Evolutionary conservation across 768 basidiomycete species (phyloP), one percentile per base, ranked within the genome.

Genomic region (Mycena rosella): DNA sequence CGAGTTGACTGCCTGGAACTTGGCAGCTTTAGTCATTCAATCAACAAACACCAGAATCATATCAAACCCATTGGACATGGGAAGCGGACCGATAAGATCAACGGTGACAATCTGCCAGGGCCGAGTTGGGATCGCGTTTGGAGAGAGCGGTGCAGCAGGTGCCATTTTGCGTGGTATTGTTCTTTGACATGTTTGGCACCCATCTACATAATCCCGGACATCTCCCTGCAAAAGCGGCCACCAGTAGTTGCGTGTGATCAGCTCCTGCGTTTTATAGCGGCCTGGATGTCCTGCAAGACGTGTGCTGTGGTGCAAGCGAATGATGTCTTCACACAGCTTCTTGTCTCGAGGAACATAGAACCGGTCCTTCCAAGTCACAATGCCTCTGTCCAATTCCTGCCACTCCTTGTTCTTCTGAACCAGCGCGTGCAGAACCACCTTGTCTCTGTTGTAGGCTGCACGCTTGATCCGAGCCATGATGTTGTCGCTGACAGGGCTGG

Each of bases 171-270:
- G n/a, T n/a, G n/a, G n/a, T n/a, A n/a, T n/a, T n/a, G n/a, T n/a
- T n/a, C n/a, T n/a, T n/a, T n/a, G n/a, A n/a, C n/a, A n/a, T n/a
- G n/a, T n/a, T n/a, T n/a, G n/a, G n/a, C n/a, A n/a, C n/a, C n/a
- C n/a, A n/a, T n/a, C n/a, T n/a, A n/a, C n/a, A n/a, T n/a, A n/a
- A n/a, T n/a, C n/a, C n/a, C n/a, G n/a, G n/a, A n/a, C n/a, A n/a
- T n/a, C n/a, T n/a, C n/a, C 83, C 82, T 10, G 73, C 30, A 24
- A 52, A 30, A 52, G 10, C 20, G 5, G 51, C n/a, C 34, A 20
- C 30, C n/a, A n/a, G n/a, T n/a, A n/a, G n/a, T n/a, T n/a, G n/a
- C n/a, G n/a, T n/a, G n/a, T n/a, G n/a, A n/a, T n/a, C n/a, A n/a
- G n/a, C n/a, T n/a, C n/a, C n/a, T n/a, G n/a, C n/a, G n/a, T n/a